Evolutionary conservation across 352 stramenopile genomes (phyloP).

Genomic region (Globisporangium nodosum): DNA sequence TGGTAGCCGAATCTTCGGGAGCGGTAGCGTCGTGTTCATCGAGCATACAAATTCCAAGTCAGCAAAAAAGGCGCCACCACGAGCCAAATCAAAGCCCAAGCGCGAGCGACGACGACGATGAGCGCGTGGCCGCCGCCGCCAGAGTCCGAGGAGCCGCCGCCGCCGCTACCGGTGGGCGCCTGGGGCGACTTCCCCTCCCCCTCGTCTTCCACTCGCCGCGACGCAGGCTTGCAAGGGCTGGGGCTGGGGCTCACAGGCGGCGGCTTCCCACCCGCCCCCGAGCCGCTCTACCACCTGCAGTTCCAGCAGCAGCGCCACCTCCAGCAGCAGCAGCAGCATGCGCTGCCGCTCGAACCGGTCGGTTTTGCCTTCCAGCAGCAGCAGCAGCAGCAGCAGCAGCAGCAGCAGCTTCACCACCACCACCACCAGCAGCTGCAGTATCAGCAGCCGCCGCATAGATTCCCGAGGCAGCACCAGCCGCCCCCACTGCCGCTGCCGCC

Average conservation of each 20-base stretch:
- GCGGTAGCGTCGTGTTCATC: too few species aligned
- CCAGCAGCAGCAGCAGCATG: conserved; percentile 17
- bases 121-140: neutral
- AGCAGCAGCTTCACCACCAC: conserved; percentile 9
- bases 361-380: conserved; percentile 18
- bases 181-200: neutral
- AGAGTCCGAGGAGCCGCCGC: neutral
- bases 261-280: neutral
- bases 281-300: conserved; percentile 35
- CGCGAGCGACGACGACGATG: too few species aligned
- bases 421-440: conserved; percentile 5
- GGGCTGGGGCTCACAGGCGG: neutral
- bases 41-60: too few species aligned
- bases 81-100: too few species aligned
- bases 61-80: too few species aligned
- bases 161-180: conserved; percentile 1
- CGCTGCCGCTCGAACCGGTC: conserved; percentile 17
- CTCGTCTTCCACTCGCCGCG: neutral
- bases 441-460: conserved; percentile 1
- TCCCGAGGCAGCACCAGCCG: conserved; percentile 12
- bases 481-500: neutral
- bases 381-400: conserved; percentile 6
- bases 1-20: too few species aligned
- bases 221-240: too few species aligned
- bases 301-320: conserved; percentile 36